Evolutionary conservation across 345 rosid genomes (phyloP).

Genomic region (Gossypium anomalum): DNA sequence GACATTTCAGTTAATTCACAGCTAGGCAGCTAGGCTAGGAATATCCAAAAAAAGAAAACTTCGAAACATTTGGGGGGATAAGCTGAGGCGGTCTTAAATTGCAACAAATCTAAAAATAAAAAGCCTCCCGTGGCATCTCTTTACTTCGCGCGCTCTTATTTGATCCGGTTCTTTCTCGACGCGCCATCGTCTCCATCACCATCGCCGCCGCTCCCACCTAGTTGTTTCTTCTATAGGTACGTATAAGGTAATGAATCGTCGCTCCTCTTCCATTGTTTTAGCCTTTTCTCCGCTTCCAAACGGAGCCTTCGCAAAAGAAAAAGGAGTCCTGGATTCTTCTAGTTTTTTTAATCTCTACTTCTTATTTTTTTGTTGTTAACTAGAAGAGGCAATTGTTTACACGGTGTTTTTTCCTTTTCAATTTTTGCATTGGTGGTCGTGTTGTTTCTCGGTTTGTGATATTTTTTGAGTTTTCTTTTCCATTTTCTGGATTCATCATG

Average conservation of each 20-base stretch:
- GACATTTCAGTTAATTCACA: background rate
- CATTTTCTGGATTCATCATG: background rate
- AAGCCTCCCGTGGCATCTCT: background rate
- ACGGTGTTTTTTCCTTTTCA: no score
- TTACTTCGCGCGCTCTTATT: constrained; percentile 3
- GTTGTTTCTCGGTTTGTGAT: background rate
- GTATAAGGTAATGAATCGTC: constrained; percentile 7
- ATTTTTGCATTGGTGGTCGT: no score
- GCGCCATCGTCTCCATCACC: background rate
- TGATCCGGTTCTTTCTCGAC: background rate
- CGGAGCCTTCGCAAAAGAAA: no score
- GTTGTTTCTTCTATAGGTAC: background rate
- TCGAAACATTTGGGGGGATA: constrained; percentile 28
- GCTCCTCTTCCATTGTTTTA: background rate
- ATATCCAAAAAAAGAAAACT: background rate
- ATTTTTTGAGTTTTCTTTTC: background rate
- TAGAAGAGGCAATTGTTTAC: no score
- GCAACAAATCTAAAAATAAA: background rate
- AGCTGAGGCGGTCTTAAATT: constrained; percentile 20
- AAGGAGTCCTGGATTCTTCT: background rate
- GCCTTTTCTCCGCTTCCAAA: no score
- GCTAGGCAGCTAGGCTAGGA: background rate
- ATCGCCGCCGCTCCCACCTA: background rate
- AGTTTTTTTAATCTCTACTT: background rate
- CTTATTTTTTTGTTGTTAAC: no score